phyloP scores from a whole-genome alignment of 495 filamentous ascomycete species.

The Annulohypoxylon nitens region DNA sequence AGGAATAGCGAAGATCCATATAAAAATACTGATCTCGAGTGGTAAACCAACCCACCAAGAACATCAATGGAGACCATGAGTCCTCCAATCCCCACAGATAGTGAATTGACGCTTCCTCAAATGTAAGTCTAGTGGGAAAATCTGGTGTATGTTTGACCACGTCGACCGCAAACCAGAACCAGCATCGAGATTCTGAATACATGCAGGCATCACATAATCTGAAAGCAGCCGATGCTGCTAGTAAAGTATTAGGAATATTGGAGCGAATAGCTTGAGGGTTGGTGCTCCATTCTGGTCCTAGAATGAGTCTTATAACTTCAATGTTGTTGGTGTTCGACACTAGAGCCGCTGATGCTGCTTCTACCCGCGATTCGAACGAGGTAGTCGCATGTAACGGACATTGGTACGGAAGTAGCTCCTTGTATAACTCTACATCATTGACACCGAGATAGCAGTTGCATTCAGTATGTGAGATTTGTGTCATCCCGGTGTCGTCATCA shows the following conservation, averaged over 20 bases:
- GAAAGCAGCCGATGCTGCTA: background rate
- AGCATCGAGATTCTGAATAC: background rate
- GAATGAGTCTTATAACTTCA: slow-evolving; percentile 4
- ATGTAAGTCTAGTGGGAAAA: no score
- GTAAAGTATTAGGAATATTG: background rate
- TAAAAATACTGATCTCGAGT: no score
- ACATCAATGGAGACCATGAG: no score
- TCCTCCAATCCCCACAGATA: no score
- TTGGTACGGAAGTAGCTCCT: slow-evolving; percentile 23
- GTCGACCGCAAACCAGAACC: background rate
- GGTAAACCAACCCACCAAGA: no score
- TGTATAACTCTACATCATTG: background rate
- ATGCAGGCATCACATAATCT: background rate
- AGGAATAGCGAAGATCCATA: no score
- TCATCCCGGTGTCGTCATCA: background rate
- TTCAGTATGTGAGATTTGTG: background rate
- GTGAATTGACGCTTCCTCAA: no score
- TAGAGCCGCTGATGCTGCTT: no score
- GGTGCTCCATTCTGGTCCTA: slow-evolving; percentile 30
- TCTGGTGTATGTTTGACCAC: slow-evolving; percentile 3
- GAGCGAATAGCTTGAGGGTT: slow-evolving; percentile 4
- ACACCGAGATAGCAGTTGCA: background rate
- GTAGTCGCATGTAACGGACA: slow-evolving; percentile 17
- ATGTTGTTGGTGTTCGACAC: no score
- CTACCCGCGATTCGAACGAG: slow-evolving; percentile 14